Base-by-base conservation (phyloP, 2,329 filamentous ascomycete species). In the Ceratocystis alfenasii region DNA sequence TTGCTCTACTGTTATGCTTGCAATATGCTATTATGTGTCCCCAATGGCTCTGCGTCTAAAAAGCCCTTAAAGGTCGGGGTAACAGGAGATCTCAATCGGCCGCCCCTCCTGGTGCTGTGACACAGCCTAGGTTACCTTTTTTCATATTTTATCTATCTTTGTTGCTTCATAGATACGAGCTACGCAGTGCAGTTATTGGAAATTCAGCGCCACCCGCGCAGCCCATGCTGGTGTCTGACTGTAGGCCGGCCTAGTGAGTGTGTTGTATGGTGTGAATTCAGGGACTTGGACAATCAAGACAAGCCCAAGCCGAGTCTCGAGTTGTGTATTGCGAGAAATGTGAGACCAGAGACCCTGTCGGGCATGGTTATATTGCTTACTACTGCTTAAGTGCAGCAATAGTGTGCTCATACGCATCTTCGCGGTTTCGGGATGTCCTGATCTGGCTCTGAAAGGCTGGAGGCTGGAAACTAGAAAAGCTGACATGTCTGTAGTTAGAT, bases 141-240 rank as follows among this genome's bases (percentile, higher is more conserved):
- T 28, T 28, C 8, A 5, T 1, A 5, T 53, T 53, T 17, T 53
- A 10, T 8, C 28, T 28, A 53, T 53, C n/a, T 22, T 53, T 8
- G 17, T 59, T 30, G 55, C 55, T 59, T 59, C 25, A 20, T 59
- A n/a, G 28, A 59, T 55, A 55, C 50, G 50, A 55, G 28, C 20
- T 25, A 28, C 50, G 28, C 12, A 30, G 5, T 25, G 28, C 12
- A 30, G 5, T 25, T 36, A 59, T 59, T 33, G 55, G 33, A 59
- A n/a, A 36, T 30, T 3, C 5, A 59, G 55, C 55, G 55, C 55
- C 55, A 59, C 55, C 15, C 1, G n/a, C 30, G n/a, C 30, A n/a
- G 22, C 30, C 10, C 25, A 30, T 17, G 8, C 6, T 17, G 55
- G 17, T 59, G 17, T 59, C 55, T 59, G 28, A 25, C 30, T 25